These are phyloP conservation scores for Amanita phalloides DNA, from an alignment of 768 basidiomycete genomes.

Conservation along the genomic window DNA sequence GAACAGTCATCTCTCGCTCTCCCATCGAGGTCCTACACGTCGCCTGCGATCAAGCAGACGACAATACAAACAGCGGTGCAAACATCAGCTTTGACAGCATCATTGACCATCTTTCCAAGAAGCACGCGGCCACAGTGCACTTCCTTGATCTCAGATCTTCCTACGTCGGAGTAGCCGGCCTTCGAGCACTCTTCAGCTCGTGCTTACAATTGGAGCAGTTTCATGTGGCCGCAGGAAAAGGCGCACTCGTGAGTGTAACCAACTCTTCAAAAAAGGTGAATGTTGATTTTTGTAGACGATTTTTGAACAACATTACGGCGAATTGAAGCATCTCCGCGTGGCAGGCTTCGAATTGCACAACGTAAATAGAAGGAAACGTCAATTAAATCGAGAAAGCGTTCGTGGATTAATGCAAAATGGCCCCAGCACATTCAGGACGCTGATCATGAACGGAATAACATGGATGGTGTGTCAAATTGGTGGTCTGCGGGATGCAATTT, in stretches of 20 bases:
- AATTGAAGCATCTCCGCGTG: constrained; percentile 19
- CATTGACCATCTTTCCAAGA: constrained; percentile 24
- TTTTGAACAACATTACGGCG: constrained; percentile 11
- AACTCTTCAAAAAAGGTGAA: background rate
- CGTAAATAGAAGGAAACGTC: constrained; percentile 13
- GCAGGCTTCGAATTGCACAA: constrained; percentile 23
- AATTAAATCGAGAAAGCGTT: constrained; percentile 14
- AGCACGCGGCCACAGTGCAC: constrained; percentile 21
- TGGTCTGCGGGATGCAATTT: background rate
- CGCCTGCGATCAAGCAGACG: constrained; percentile 15
- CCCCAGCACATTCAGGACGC: constrained; percentile 16
- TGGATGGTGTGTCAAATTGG: constrained; percentile 21
- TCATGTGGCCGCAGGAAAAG: constrained; percentile 17
- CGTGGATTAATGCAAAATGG: constrained; percentile 15
- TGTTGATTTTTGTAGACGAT: constrained; percentile 13
- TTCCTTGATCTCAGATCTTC: constrained; percentile 20
- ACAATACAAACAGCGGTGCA: constrained; percentile 7
- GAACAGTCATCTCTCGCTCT: constrained; percentile 22
- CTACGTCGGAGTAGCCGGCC: constrained; percentile 18
- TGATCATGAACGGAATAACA: constrained; percentile 19
- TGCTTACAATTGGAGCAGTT: constrained; percentile 28
- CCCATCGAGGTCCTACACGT: constrained; percentile 23
- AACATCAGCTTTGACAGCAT: constrained; percentile 23
- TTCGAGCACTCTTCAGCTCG: constrained; percentile 17
- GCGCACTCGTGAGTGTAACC: constrained; percentile 20